These are phyloP conservation scores for Pseudoperonospora humuli DNA, from an alignment of 352 stramenopile species.

Conservation along the genomic window DNA sequence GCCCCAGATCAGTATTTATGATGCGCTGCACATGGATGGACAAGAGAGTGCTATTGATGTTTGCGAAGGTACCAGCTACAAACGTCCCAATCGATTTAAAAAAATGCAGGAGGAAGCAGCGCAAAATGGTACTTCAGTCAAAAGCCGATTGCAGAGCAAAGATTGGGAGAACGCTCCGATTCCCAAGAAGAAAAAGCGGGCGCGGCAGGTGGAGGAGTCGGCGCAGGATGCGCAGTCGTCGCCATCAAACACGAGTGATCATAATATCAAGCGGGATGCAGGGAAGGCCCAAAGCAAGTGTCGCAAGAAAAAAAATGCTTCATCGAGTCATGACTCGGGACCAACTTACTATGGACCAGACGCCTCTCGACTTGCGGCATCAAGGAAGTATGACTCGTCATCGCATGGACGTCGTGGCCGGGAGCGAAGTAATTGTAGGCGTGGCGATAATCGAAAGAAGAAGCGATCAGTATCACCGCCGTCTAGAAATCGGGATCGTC, in stretches of 20 bases:
- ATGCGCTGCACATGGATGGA: slow-evolving; percentile 40
- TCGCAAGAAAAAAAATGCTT: slow-evolving; percentile 14
- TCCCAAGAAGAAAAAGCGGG: slow-evolving; percentile 31
- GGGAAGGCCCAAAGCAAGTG: slow-evolving; percentile 15
- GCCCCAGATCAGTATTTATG: slow-evolving; percentile 52
- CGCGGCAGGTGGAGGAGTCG: slow-evolving; percentile 6
- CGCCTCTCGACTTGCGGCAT: slow-evolving; percentile 3
- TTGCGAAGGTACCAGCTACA: slow-evolving; percentile 31
- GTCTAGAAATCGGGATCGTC: slow-evolving; percentile 9
- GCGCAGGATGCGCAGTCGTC: not conserved
- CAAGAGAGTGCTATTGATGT: slow-evolving; percentile 25
- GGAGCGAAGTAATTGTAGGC: slow-evolving; percentile 11
- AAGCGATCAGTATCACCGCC: slow-evolving; percentile 18
- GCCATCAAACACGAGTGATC: slow-evolving; percentile 1
- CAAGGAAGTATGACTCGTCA: slow-evolving; percentile 14
- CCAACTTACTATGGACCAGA: slow-evolving; percentile 34
- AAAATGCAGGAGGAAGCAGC: slow-evolving; percentile 41
- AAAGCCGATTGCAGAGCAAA: slow-evolving; percentile 27
- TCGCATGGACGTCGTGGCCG: slow-evolving; percentile 5
- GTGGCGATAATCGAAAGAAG: slow-evolving; percentile 14
- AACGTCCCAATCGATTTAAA: slow-evolving; percentile 48
- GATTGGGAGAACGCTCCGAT: slow-evolving; percentile 47
- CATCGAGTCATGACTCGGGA: slow-evolving; percentile 12
- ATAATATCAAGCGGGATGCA: slow-evolving; percentile 3
- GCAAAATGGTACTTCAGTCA: slow-evolving; percentile 31